Evolutionary conservation across 176 grass and related monocot genomes (phyloP), one percentile per base, ranked within the genome.

Genomic region (Phragmites australis): DNA sequence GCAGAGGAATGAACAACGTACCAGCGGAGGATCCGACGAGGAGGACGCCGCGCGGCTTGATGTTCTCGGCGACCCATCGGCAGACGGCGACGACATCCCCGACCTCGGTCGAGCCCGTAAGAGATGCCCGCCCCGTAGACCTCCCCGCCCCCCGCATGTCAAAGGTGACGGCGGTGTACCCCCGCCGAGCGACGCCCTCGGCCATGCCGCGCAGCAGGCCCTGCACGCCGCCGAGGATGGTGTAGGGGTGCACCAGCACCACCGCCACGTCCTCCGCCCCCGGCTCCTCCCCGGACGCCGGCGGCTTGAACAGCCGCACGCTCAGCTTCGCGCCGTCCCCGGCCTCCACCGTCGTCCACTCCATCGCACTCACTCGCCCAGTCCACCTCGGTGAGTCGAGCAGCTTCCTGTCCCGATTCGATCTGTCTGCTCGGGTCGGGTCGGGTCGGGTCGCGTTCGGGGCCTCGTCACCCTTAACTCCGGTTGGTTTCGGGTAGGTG

Each of bases 91-190:
- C 68, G 82, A 91, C 88, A 70, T 99, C 93, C 21, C 63, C 78
- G 79, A 99, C 79, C 93, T 99, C 93, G 46, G 88, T 27, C 71
- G 74, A 91, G 16, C 96, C 96, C 10, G 88, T 94, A 74, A 95
- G 81, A 2, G 96, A 98, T 6, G 92, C 88, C 29, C 90, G 84
- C 37, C 96, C 90, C 53, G 92, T 88, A 65, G 96, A 98, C 6
- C 88, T 46, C n/a, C 92, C 92, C 15, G 92, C 96, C 32, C 92
- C 96, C 31, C 96, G 86, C 96, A 99, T 95, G 88, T 99, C 96
- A 78, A 95, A 99, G 78, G 96, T 99, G 50, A 99, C 77, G 45
- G 96, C 88, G 44, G 30, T 69, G 82, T 89, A 81, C 0, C 90
- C 88, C 8, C 71, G 73, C 79, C 89, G 86, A 12, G 90, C 88